Base-by-base conservation (phyloP, 164 flowering plant genomes). In the Annona squamosa region DNA sequence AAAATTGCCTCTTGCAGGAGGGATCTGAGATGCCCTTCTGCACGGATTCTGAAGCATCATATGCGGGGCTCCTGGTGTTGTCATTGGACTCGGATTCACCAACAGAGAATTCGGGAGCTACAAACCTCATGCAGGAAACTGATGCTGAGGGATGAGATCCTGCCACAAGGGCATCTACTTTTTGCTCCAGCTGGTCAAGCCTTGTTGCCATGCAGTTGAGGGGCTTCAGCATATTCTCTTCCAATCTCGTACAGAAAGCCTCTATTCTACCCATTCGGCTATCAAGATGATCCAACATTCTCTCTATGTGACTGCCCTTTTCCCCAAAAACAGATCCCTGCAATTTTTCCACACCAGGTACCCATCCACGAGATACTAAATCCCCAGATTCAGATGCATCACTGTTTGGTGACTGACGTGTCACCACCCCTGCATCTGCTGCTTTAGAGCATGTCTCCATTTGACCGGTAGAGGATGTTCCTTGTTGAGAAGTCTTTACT, bases 201-300 rank as follows among this genome's bases (percentile, higher is more conserved):
- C 95, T 89, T 63, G 79, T 78, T 71, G 91, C 97, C 73, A 91
- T 88, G 75, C 79, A 84, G 63, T 67, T 80, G 44, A 93, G 81
- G 52, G 98, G 98, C 79, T 82, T 88, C 70, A 90, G 61, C 90
- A 95, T 84, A 59, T 79, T 86, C 73, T 90, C 97, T 82, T 93
- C 96, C 81, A 95, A 88, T 77, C 88, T 85, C 69, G 82, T 74
- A 77, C 82, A 87, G 46, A 87, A 75, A 61, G 85, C 82, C 79
- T 90, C 99, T 63, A 93, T 80, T 79, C 84, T 87, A 71, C 82
- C 82, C 57, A 91, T 81, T 72, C 96, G 88, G 74, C 83, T 80
- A 84, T 82, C 81, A 79, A 95, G 90, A 76, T 87, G 90, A 52
- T 86, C 88, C 85, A 95, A 44, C 46, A 81, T 37, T 66, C 71